Percentiles rank a stretch among this genome's conserved stretches.
Conservation (phyloP, 805 yeast species). For the Saccharomyces mikatae region DNA sequence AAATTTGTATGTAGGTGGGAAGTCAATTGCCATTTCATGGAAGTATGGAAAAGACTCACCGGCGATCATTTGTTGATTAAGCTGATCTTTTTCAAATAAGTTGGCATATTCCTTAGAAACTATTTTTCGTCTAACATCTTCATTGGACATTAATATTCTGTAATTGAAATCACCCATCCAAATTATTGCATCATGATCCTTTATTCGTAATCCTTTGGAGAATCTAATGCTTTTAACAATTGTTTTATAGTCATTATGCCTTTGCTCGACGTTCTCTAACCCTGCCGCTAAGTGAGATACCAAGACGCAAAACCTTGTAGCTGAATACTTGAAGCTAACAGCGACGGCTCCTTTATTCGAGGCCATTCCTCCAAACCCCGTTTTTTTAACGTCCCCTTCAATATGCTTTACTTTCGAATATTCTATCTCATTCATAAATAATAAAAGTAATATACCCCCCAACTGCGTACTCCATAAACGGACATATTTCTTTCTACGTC, state of each 20-base stretch:
- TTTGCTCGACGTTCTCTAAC: constrained; percentile 63
- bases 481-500: constrained; percentile 36
- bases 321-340: constrained; percentile 55
- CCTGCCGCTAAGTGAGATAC: constrained; percentile 95
- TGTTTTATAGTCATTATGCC: constrained; percentile 80
- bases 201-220: constrained; percentile 46
- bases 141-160: constrained; percentile 65
- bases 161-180: constrained; percentile 95
- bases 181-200: constrained; percentile 74
- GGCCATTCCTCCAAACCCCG: constrained; percentile 90
- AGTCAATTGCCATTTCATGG: constrained; percentile 69
- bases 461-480: constrained; percentile 69
- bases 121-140: constrained; percentile 54
- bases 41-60: constrained; percentile 77
- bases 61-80: constrained; percentile 62
- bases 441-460: constrained; percentile 72
- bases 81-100: constrained; percentile 68
- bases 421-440: constrained; percentile 54
- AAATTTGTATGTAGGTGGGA: constrained; percentile 90
- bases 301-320: constrained; percentile 68
- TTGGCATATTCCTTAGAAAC: constrained; percentile 39
- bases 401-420: constrained; percentile 48
- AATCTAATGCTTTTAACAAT: constrained; percentile 63
- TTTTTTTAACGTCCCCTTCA: constrained; percentile 71
- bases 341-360: constrained; percentile 76